Evolutionary conservation across 768 basidiomycete species (phyloP), one percentile per base, ranked within the genome.

Genomic region (Lactifluus pinguis): DNA sequence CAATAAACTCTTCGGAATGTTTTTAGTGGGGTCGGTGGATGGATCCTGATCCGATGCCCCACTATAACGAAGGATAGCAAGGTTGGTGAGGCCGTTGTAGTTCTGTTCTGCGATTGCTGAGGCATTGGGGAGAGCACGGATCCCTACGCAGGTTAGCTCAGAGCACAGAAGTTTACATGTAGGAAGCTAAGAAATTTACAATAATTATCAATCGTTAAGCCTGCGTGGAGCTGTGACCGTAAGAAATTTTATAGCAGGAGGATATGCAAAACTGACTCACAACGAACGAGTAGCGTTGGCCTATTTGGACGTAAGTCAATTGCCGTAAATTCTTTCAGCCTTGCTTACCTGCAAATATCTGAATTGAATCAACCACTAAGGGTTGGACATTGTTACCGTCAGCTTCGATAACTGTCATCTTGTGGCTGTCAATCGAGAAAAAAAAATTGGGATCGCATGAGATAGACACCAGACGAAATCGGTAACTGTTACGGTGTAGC

Each of bases 391-490:
- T 54, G 4, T 11, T 32, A 42, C 67, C 66, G 49, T 67, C 67
- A 25, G 50, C 67, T 58, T 67, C 67, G 30, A 67, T 67, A 10
- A 67, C 54, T 1, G 63, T 56, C 51, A 67, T 44, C 1, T 38
- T 19, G 32, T 67, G 67, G 10, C 41, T n/a, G 9, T 64, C 63
- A 29, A 64, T 64, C 1, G 66, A 64, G 41, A 67, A 63, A 5
- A 9, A 3, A 41, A 52, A 66, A 25, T 1, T 19, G 5, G 61
- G 50, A 1, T 62, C 61, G 29, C 56, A 62, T 8, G 61, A 62
- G 13, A 57, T 61, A 17, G 60, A 56, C 17, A 61, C 42, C 1
- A 61, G 30, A 19, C 60, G 55, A 6, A 62, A 30, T 44, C 61
- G 56, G 32, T 62, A 62, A 6, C 61, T 62, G 19, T 36, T 9